Conservation (phyloP, 2,329 filamentous ascomycete genomes). For the Zymoseptoria pseudotritici region DNA sequence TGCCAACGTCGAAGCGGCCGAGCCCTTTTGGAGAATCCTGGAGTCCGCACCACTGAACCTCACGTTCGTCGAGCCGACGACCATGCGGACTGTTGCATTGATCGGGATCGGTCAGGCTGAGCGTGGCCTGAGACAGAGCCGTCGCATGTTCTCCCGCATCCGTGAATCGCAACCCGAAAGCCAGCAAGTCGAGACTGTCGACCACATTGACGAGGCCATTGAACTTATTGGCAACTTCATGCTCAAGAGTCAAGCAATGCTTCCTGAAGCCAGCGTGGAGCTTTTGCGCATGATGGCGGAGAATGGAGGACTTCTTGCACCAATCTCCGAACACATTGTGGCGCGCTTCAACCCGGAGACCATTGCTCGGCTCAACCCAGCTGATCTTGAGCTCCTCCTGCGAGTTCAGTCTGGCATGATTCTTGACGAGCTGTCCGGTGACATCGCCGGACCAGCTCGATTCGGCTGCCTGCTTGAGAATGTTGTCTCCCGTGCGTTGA, state of each 20-base stretch:
- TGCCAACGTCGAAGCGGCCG: conserved; percentile 69
- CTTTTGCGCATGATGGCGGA: conserved; percentile 59
- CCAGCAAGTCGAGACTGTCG: conserved; percentile 49
- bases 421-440: conserved; percentile 38
- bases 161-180: conserved; percentile 52
- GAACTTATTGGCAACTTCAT: conserved; percentile 59
- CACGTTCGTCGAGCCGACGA: conserved; percentile 74
- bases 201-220: conserved; percentile 81
- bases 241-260: conserved; percentile 45
- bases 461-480: conserved; percentile 57
- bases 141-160: conserved; percentile 81
- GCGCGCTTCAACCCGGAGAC: conserved; percentile 53
- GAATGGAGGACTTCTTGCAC: conserved; percentile 54
- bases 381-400: conserved; percentile 52
- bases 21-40: conserved; percentile 73
- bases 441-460: conserved; percentile 52
- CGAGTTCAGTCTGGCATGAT: conserved; percentile 52
- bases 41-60: conserved; percentile 53
- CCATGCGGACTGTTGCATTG: conserved; percentile 84
- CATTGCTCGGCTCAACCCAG: conserved; percentile 48
- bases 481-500: conserved; percentile 45
- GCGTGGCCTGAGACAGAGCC: conserved; percentile 71
- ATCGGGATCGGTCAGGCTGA: conserved; percentile 77
- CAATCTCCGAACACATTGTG: conserved; percentile 53
- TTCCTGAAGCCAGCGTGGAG: conserved; percentile 50